phyloP scores from a whole-genome alignment of 805 yeast genomes.

The Kazachstania martiniae region DNA sequence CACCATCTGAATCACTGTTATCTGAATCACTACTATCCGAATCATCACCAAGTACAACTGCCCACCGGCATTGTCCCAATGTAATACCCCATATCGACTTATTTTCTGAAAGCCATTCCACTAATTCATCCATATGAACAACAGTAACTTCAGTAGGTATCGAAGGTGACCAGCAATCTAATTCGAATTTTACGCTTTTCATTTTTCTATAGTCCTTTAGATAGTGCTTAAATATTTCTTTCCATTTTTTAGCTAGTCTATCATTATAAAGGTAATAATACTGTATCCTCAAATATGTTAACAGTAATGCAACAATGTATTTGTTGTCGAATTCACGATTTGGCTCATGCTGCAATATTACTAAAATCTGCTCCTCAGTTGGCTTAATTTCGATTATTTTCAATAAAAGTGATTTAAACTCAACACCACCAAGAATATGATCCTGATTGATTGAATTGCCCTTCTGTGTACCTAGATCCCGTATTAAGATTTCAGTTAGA shows the following conservation, averaged over 20 bases:
- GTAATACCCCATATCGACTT: conserved; percentile 64
- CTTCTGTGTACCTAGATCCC: conserved; percentile 20
- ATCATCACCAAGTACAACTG: conserved; percentile 18
- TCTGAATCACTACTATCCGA: conserved; percentile 10
- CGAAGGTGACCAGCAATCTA: conserved; percentile 25
- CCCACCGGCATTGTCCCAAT: conserved; percentile 49
- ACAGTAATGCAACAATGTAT: conserved; percentile 35
- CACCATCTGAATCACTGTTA: conserved; percentile 12
- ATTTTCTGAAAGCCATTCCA: conserved; percentile 46
- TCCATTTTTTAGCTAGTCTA: conserved; percentile 34
- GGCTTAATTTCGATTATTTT: conserved; percentile 75
- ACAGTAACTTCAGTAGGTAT: conserved; percentile 17
- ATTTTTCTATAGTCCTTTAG: conserved; percentile 62
- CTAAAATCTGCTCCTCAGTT: conserved; percentile 17
- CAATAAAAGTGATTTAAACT: conserved; percentile 50
- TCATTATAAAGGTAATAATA: conserved; percentile 21
- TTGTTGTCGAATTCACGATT: conserved; percentile 55
- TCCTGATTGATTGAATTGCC: conserved; percentile 8
- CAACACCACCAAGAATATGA: conserved; percentile 24
- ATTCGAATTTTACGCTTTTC: conserved; percentile 33
- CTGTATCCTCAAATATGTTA: conserved; percentile 48
- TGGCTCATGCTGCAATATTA: conserved; percentile 36
- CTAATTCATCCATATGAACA: conserved; percentile 61
- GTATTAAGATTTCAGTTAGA: conserved; percentile 12
- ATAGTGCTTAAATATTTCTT: conserved; percentile 39